phyloP scores from a whole-genome alignment of 495 filamentous ascomycete species.

The Xylaria intraflava region DNA sequence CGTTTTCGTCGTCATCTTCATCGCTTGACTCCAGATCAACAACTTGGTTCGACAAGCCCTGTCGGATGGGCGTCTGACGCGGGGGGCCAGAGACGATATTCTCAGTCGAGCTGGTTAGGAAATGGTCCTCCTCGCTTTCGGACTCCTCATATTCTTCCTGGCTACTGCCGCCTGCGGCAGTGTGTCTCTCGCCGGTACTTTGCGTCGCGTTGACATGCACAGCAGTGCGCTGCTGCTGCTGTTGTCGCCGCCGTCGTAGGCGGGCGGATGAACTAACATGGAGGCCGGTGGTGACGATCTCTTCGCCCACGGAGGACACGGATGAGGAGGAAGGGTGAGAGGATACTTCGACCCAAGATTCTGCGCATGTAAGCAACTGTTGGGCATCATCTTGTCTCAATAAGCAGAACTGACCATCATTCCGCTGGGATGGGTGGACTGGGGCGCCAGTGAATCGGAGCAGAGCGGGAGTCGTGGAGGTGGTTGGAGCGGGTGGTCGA shows the following conservation, averaged over 20 bases:
- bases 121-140: conserved; percentile 74
- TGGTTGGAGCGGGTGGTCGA: not conserved
- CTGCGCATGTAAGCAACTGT: conserved; percentile 40
- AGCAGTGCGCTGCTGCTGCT: conserved; percentile 38
- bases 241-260: conserved; percentile 52
- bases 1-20: conserved; percentile 73
- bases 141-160: conserved; percentile 50
- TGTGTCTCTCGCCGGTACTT: conserved; percentile 41
- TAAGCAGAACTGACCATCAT: conserved; percentile 22
- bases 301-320: conserved; percentile 80
- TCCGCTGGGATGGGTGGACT: conserved; percentile 20
- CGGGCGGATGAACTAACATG: conserved; percentile 55
- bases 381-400: not conserved
- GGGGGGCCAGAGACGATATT: conserved; percentile 42
- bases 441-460: conserved; percentile 1
- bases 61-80: conserved; percentile 17
- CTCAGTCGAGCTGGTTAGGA: conserved; percentile 82
- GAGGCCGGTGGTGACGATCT: conserved; percentile 81
- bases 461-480: not conserved
- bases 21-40: conserved; percentile 55
- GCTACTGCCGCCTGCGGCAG: conserved; percentile 54
- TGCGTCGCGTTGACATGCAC: conserved; percentile 23
- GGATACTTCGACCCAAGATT: conserved; percentile 94
- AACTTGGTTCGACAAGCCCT: conserved; percentile 24
- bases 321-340: conserved; percentile 89